A percentile compares a stretch with the other conserved stretches of the same genome.
These are phyloP conservation scores for Ampelocalamus luodianensis DNA, from an alignment of 176 grass and related monocot genomes.

Conservation along the genomic window DNA sequence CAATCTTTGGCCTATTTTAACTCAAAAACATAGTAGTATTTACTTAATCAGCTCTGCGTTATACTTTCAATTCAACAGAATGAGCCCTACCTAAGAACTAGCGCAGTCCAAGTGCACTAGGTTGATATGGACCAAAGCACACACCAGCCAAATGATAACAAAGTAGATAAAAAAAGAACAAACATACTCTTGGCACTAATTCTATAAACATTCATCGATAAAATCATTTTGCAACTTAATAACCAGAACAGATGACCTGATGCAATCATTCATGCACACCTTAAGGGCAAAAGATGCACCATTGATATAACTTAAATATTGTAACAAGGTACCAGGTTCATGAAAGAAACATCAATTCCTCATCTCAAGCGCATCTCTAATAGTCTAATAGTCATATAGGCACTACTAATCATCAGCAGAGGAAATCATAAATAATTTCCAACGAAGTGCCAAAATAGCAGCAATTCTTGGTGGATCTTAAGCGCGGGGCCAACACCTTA, in stretches of 20 bases:
- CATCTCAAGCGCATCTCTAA: slow-evolving; percentile 40
- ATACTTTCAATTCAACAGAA: background rate
- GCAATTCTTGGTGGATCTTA: slow-evolving; percentile 45
- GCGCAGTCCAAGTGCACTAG: background rate
- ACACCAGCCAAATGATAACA: slow-evolving; percentile 11
- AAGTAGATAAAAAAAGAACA: background rate
- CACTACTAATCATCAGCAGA: slow-evolving; percentile 17
- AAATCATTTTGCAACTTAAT: background rate
- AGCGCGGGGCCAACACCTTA: slow-evolving; percentile 24
- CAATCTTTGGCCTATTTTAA: background rate
- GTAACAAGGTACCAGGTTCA: slow-evolving; percentile 41
- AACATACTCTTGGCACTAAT: background rate
- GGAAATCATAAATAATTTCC: slow-evolving; percentile 43
- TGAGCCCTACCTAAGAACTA: background rate
- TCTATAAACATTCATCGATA: background rate
- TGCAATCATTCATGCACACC: slow-evolving; percentile 28
- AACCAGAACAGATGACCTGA: slow-evolving; percentile 7
- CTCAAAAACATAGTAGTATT: background rate
- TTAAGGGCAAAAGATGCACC: slow-evolving; percentile 3
- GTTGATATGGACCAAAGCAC: background rate
- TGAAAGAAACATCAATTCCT: slow-evolving; percentile 44
- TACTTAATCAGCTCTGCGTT: background rate
- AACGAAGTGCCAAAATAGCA: slow-evolving; percentile 48
- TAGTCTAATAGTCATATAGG: slow-evolving; percentile 22
- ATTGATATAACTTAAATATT: slow-evolving; percentile 30